Evolutionary conservation across 2,329 filamentous ascomycete species (phyloP).

Genomic region (Alternaria consortialis): DNA sequence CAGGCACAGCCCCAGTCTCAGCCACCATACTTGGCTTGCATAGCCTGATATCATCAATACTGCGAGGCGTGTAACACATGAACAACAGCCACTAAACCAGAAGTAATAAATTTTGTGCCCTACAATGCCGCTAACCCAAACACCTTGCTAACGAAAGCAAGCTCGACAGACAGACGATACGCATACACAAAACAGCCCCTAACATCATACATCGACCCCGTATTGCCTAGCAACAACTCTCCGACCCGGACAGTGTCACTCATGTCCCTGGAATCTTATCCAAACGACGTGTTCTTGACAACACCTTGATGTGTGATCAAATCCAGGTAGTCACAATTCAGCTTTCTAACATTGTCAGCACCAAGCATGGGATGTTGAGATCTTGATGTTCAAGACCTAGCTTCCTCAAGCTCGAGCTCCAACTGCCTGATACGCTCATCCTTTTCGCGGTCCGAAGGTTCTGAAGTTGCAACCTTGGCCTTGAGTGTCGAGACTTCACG

Average conservation of each 20-base stretch:
- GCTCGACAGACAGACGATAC: slow-evolving; percentile 17
- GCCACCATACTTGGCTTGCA: not conserved
- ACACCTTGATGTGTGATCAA: slow-evolving; percentile 4
- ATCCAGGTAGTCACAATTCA: slow-evolving; percentile 2
- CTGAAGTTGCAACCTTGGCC: slow-evolving; percentile 68
- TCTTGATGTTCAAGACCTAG: slow-evolving; percentile 41
- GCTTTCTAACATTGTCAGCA: not conserved
- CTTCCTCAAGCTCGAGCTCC: slow-evolving; percentile 54
- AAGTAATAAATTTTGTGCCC: slow-evolving; percentile 11
- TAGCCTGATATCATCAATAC: not conserved
- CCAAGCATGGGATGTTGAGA: not conserved
- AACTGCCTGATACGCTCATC: slow-evolving; percentile 53
- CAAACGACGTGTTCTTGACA: slow-evolving; percentile 2
- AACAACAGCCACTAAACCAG: not conserved
- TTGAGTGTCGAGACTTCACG: slow-evolving; percentile 73
- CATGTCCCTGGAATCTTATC: slow-evolving; percentile 1
- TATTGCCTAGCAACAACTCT: not conserved
- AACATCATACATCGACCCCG: slow-evolving; percentile 16
- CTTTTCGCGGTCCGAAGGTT: slow-evolving; percentile 48
- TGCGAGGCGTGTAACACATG: not conserved
- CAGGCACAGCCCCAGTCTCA: not conserved
- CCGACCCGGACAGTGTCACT: not conserved
- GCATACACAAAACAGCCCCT: slow-evolving; percentile 18
- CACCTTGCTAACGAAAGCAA: slow-evolving; percentile 21
- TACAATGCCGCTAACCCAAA: slow-evolving; percentile 25